Conservation (phyloP, 129 eudicot species). For the Flaveria sonorensis region DNA sequence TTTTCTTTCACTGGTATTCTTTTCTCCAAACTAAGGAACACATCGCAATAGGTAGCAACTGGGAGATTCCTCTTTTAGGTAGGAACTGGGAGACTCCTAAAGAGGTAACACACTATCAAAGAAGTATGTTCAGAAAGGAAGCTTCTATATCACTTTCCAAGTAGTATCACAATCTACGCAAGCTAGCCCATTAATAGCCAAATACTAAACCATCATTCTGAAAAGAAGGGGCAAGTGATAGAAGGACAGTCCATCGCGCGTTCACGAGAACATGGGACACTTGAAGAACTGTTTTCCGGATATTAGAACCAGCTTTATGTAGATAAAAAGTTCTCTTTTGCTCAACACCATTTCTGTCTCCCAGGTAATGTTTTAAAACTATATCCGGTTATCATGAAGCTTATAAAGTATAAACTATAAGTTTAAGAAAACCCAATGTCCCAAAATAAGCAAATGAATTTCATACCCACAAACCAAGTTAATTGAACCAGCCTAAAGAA, state of each 20-base stretch:
- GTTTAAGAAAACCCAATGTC: background rate
- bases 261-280: no score
- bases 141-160: background rate
- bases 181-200: background rate
- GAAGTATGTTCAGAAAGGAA: background rate
- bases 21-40: background rate
- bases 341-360: background rate
- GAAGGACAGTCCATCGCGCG: no score
- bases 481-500: slow-evolving; percentile 7
- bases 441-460: background rate
- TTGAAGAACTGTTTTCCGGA: no score
- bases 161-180: background rate
- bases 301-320: no score
- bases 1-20: background rate
- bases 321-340: no score
- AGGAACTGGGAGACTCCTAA: background rate
- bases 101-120: background rate
- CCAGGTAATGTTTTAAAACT: background rate
- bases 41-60: background rate
- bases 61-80: no score
- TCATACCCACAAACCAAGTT: background rate
- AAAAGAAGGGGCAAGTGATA: no score
- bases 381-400: background rate
- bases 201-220: no score
- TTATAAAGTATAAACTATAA: background rate